A percentile compares a stretch with the other conserved stretches of the same genome.
Conservation (phyloP, 2,329 filamentous ascomycete genomes). For the Dothistroma pini region DNA sequence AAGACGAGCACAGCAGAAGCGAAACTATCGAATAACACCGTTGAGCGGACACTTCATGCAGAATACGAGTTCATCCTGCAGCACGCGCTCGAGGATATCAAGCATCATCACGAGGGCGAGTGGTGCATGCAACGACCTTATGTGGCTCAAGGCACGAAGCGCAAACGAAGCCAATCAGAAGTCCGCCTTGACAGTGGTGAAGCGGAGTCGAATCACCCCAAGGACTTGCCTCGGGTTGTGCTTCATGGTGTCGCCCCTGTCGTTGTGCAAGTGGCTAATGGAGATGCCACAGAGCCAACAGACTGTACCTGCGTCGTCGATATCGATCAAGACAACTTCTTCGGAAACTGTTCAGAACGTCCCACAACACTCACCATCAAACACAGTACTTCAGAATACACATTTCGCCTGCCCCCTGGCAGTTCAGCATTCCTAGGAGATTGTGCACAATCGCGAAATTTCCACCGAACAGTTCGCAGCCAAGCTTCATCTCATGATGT, state of each 20-base stretch:
- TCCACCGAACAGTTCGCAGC: constrained; percentile 38
- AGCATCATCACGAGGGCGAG: constrained; percentile 10
- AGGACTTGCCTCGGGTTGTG: not conserved
- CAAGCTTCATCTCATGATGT: constrained; percentile 40
- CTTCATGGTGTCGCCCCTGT: not conserved
- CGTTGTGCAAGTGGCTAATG: too few relatives aligned
- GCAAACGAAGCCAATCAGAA: constrained; percentile 18
- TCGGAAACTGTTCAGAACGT: not conserved
- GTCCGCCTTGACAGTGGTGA: not conserved
- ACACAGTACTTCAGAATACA: not conserved
- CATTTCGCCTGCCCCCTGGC: constrained; percentile 45
- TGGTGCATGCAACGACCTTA: constrained; percentile 35
- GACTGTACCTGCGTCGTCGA: not conserved
- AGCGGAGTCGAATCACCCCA: not conserved
- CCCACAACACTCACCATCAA: not conserved
- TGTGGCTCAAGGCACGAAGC: constrained; percentile 20
- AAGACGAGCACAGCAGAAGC: constrained; percentile 47
- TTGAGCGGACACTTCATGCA: constrained; percentile 34
- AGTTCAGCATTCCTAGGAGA: constrained; percentile 52
- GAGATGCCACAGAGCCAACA: not conserved
- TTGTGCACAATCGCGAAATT: constrained; percentile 35
- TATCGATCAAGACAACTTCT: not conserved
- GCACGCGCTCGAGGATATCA: constrained; percentile 38
- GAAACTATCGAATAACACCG: constrained; percentile 35
- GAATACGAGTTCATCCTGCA: constrained; percentile 39